Base-by-base conservation (phyloP, 1,284 basidiomycete species). In the Ustilago crameri region DNA sequence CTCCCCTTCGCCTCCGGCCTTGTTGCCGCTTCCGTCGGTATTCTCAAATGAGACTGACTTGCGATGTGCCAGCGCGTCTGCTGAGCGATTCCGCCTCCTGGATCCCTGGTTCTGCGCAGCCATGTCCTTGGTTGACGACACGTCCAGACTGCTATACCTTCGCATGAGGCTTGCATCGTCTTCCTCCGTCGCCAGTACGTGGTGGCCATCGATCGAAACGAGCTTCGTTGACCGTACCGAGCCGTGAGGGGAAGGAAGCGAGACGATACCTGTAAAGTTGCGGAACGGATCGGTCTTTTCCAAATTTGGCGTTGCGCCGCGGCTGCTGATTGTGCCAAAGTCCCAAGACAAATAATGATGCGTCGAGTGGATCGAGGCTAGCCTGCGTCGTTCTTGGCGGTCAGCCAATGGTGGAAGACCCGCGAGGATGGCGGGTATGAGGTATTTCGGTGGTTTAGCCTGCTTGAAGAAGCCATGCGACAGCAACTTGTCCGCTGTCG, bases 391-490 rank as follows among this genome's bases (percentile, higher is more conserved):
- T 32, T 78, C 76, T 55, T 80, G 78, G 32, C 78, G 60, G 27
- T 76, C 74, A 0, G 72, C 51, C 3, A 80, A 57, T 22, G 78
- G 78, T 2, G 78, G 78, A 15, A 80, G 63, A 7, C 75, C 74
- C 8, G 68, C 64, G n/a, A 95, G 84, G 64, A 95, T 89, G 7
- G 89, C 86, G 53, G 87, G 87, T 37, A 93, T 89, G 27, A 95
- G 87, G 83, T 90, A 90, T 2, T 86, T 87, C 75, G 89, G 90
- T 82, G 89, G 90, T 84, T 91, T 92, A 17, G 91, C 88, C 34
- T 85, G 85, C 78, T 87, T 91, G 86, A 95, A 93, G 82, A 93
- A 93, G 2, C 88, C 86, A n/a, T 87, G 89, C 63, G 89, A 87
- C 2, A 95, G 86, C n/a, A 95, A 86, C 75, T 92, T 88, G 50